Evolutionary conservation across 176 grass and related monocot genomes (phyloP).

Genomic region (Elymus sibiricus): DNA sequence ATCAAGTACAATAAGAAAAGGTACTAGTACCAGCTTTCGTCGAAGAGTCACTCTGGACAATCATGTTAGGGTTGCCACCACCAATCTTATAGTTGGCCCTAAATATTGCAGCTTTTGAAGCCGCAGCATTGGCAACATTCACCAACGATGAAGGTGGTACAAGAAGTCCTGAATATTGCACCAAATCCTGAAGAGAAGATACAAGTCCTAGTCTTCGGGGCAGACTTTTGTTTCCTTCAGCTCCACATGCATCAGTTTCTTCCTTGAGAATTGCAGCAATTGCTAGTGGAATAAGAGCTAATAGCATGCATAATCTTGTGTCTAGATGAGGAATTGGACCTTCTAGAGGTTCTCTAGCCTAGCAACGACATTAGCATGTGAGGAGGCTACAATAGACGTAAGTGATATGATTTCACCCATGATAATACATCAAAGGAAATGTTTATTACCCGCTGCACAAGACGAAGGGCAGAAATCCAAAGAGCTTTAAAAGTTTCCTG

Average conservation of each 20-base stretch:
- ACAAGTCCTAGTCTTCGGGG: slow-evolving; percentile 72
- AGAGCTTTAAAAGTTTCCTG: slow-evolving; percentile 97
- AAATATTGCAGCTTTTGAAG: slow-evolving; percentile 84
- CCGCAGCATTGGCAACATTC: slow-evolving; percentile 76
- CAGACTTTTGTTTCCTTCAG: slow-evolving; percentile 48
- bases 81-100: slow-evolving; percentile 47
- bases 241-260: slow-evolving; percentile 38
- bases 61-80: slow-evolving; percentile 40
- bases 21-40: slow-evolving; percentile 46
- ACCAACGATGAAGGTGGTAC: slow-evolving; percentile 75
- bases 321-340: slow-evolving; percentile 89
- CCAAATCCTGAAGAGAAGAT: slow-evolving; percentile 82
- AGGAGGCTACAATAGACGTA: slow-evolving; percentile 16
- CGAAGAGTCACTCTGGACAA: slow-evolving; percentile 46
- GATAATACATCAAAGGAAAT: slow-evolving; percentile 14
- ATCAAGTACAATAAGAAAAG: slow-evolving; percentile 25
- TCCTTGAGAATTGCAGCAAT: slow-evolving; percentile 77
- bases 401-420: slow-evolving; percentile 16
- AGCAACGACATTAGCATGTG: slow-evolving; percentile 28
- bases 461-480: slow-evolving; percentile 91
- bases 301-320: slow-evolving; percentile 76
- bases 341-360: slow-evolving; percentile 87
- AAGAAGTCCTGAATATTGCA: slow-evolving; percentile 81
- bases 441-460: slow-evolving; percentile 76
- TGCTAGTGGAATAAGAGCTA: slow-evolving; percentile 80